A percentile compares a stretch with the other conserved stretches of the same genome.
These are phyloP conservation scores for Schizopora paradoxa DNA, from an alignment of 1,284 basidiomycete species.

Conservation along the genomic window DNA sequence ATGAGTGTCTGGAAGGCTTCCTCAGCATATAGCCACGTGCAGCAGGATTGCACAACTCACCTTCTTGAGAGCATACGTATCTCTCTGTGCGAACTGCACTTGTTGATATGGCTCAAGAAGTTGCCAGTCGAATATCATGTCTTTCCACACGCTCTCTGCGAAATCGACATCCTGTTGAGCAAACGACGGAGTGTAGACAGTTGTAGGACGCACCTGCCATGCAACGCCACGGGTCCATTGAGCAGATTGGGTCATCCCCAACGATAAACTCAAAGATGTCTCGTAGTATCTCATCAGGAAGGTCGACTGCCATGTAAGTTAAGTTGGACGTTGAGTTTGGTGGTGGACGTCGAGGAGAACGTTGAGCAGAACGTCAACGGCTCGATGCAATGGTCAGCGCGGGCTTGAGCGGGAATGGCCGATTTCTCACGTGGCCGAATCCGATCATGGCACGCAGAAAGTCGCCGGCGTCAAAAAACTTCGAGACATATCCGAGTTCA, in stretches of 20 bases:
- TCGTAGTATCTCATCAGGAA: slow-evolving; percentile 64
- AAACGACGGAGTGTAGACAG: no score
- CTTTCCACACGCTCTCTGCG: slow-evolving; percentile 58
- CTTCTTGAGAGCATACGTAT: slow-evolving; percentile 60
- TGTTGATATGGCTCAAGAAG: slow-evolving; percentile 53
- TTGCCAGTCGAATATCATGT: slow-evolving; percentile 45
- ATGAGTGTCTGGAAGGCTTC: slow-evolving; percentile 50
- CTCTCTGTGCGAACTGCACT: slow-evolving; percentile 46
- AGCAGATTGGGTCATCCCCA: slow-evolving; percentile 57
- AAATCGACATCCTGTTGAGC: no score
- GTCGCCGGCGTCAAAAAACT: slow-evolving; percentile 20
- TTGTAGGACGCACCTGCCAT: no score
- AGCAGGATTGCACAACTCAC: slow-evolving; percentile 31
- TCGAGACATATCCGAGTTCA: no score
- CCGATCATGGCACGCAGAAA: neutral
- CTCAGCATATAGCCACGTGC: neutral
- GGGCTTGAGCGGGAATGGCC: no score
- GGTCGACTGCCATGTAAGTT: slow-evolving; percentile 19
- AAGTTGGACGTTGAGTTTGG: neutral
- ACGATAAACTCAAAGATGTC: slow-evolving; percentile 63
- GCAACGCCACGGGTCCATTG: slow-evolving; percentile 38
- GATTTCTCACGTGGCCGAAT: neutral
- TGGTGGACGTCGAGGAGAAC: neutral
- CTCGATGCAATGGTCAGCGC: no score
- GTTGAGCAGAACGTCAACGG: neutral